Percentiles rank a stretch among this genome's conserved stretches.
phyloP scores from a whole-genome alignment of 805 yeast species.

The Zygosaccharomyces bailii region DNA sequence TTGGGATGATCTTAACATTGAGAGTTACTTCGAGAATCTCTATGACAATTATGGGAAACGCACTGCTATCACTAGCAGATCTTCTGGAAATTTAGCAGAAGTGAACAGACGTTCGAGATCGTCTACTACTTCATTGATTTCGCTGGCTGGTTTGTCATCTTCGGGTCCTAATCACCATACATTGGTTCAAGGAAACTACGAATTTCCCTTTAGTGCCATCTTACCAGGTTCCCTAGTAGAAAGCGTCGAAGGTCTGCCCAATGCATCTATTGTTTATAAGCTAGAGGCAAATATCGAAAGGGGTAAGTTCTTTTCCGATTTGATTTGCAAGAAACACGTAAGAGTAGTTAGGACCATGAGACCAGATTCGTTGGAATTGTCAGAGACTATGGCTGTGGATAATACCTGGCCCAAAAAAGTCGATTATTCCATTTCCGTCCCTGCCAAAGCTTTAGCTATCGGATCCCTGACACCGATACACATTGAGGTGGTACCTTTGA shows the following conservation, averaged over 20 bases:
- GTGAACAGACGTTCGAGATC: conserved; percentile 34
- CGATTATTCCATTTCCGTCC: conserved; percentile 82
- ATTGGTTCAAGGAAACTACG: conserved; percentile 74
- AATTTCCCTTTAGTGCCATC: conserved; percentile 81
- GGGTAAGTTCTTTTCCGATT: conserved; percentile 66
- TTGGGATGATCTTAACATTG: conserved; percentile 69
- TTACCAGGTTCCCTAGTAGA: conserved; percentile 84
- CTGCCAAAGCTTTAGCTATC: conserved; percentile 83
- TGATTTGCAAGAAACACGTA: conserved; percentile 65
- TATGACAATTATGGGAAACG: conserved; percentile 26
- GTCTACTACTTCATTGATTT: conserved; percentile 34
- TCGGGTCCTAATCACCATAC: conserved; percentile 35
- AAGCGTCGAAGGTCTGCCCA: conserved; percentile 84
- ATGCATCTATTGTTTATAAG: conserved; percentile 68
- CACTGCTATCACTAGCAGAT: conserved; percentile 18
- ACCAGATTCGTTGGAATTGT: conserved; percentile 78
- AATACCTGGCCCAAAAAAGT: conserved; percentile 95
- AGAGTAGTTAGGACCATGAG: conserved; percentile 84
- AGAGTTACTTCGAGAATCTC: conserved; percentile 37
- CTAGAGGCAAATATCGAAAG: conserved; percentile 79
- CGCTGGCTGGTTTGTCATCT: conserved; percentile 29
- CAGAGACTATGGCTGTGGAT: conserved; percentile 90
- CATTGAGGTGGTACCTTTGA: conserved; percentile 69
- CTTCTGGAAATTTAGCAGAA: conserved; percentile 24
- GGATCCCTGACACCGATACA: conserved; percentile 75